phyloP scores from a whole-genome alignment of 139 green algal genomes.

The Deuterostichococcus epilithicus region DNA sequence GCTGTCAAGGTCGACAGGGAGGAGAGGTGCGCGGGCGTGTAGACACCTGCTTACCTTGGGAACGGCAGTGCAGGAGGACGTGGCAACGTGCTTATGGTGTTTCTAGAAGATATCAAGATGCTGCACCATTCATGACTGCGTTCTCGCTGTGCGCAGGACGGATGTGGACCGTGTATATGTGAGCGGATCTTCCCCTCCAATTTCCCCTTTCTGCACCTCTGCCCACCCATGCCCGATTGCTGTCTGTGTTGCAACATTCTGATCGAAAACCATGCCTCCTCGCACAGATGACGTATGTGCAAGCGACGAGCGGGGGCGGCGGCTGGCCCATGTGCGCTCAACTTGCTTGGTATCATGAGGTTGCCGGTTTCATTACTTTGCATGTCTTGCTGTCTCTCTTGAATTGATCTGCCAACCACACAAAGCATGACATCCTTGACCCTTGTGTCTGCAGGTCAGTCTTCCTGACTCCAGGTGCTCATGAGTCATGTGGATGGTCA shows the following conservation, averaged over 20 bases:
- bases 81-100: no score
- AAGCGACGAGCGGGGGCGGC: constrained; percentile 59
- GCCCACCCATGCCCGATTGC: not conserved
- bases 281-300: constrained; percentile 74
- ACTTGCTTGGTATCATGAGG: no score
- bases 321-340: constrained; percentile 70
- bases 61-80: no score
- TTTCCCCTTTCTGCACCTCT: not conserved
- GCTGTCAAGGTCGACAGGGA: constrained; percentile 87
- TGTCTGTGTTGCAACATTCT: not conserved
- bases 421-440: no score
- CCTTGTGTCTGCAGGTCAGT: no score
- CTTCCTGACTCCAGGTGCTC: constrained; percentile 56
- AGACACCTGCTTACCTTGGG: no score
- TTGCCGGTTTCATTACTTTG: no score
- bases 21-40: constrained; percentile 69
- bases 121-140: no score
- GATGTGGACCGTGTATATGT: constrained; percentile 86
- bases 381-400: no score
- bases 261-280: not conserved
- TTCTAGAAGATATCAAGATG: no score
- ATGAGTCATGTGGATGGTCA: no score
- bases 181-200: not conserved
- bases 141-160: constrained; percentile 27
- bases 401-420: no score